phyloP scores from a whole-genome alignment of 345 rosid genomes.

The Schrenkiella parvula region DNA sequence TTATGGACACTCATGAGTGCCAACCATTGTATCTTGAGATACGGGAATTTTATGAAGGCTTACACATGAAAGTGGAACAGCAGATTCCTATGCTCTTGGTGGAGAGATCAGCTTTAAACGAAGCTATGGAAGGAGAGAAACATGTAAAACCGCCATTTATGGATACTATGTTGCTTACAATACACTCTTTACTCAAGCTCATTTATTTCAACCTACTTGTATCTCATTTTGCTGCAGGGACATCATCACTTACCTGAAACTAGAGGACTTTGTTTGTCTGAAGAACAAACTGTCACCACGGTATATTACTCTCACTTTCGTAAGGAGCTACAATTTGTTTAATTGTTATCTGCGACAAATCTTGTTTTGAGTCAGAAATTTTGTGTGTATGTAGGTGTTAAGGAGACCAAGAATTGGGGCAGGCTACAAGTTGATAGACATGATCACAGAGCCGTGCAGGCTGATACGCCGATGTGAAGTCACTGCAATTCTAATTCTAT shows the following conservation, averaged over 20 bases:
- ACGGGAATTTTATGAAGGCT: conserved; percentile 77
- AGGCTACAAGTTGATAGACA: conserved; percentile 57
- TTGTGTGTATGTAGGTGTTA: conserved; percentile 14
- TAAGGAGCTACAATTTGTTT: background rate
- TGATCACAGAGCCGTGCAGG: conserved; percentile 79
- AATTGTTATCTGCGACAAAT: background rate
- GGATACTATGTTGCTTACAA: background rate
- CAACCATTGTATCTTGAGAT: conserved; percentile 77
- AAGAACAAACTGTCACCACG: conserved; percentile 89
- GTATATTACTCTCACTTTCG: conserved; percentile 36
- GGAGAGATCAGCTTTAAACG: conserved; percentile 78
- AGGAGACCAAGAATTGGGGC: conserved; percentile 77
- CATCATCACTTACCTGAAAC: conserved; percentile 97
- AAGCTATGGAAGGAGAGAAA: conserved; percentile 70
- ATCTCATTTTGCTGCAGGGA: conserved; percentile 43
- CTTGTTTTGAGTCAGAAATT: background rate
- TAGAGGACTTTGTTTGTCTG: conserved; percentile 95
- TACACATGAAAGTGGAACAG: conserved; percentile 77
- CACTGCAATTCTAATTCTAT: conserved; percentile 92
- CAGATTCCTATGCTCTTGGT: conserved; percentile 77
- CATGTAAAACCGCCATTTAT: conserved; percentile 28
- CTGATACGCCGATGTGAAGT: conserved; percentile 87
- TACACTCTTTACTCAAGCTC: background rate
- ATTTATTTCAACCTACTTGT: background rate
- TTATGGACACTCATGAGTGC: conserved; percentile 80